phyloP scores from a whole-genome alignment of 2,329 filamentous ascomycete species.

The Phialophora expanda region DNA sequence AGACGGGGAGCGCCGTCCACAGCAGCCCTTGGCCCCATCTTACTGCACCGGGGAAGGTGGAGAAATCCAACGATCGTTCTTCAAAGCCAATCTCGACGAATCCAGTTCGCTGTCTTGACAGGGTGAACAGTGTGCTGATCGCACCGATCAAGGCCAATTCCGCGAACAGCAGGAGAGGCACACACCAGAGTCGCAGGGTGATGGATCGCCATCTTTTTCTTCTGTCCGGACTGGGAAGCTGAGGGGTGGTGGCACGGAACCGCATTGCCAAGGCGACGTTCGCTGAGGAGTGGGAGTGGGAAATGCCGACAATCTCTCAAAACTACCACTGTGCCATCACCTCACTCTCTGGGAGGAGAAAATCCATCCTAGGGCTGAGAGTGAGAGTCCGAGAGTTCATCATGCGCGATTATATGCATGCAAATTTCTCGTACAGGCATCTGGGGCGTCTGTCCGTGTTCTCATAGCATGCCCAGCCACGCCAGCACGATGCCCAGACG shows the following conservation, averaged over 20 bases:
- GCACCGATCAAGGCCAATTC: not conserved
- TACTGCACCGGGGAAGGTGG: not conserved
- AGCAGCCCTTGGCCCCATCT: not conserved
- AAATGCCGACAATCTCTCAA: not conserved
- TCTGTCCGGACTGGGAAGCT: not conserved
- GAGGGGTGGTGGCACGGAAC: not conserved
- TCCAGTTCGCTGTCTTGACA: not conserved
- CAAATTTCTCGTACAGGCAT: not conserved
- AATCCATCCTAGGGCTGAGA: not conserved
- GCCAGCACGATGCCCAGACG: not conserved
- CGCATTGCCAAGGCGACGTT: not conserved
- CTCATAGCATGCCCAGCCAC: not conserved
- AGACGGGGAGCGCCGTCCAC: not conserved
- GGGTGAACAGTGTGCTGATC: not conserved
- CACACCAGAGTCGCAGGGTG: not conserved
- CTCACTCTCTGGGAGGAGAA: not conserved
- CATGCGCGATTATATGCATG: constrained; percentile 1
- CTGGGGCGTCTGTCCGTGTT: not conserved
- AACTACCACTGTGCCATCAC: not conserved
- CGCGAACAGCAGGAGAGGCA: not conserved
- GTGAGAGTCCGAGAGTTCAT: not conserved
- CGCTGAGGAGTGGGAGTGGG: too few species aligned
- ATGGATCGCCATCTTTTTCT: not conserved
- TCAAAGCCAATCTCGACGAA: not conserved
- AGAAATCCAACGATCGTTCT: not conserved